Evolutionary conservation across 2,329 filamentous ascomycete genomes (phyloP).

Genomic region (Acarospora socialis): DNA sequence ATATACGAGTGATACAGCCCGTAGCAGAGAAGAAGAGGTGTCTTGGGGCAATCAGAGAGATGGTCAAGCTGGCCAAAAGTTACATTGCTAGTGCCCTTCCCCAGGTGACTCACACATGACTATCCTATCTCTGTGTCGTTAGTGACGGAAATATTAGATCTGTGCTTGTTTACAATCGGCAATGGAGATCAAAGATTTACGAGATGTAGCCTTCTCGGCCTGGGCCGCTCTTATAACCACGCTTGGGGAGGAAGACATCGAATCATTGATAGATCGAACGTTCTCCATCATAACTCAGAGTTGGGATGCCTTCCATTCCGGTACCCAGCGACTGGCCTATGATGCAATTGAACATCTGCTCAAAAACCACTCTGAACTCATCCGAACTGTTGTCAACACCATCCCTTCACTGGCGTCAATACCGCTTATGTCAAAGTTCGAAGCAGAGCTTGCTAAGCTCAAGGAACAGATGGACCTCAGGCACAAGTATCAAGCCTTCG

Average conservation of each 20-base stretch:
- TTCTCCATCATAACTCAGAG: slow-evolving; percentile 75
- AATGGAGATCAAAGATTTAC: slow-evolving; percentile 58
- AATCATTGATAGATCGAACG: slow-evolving; percentile 69
- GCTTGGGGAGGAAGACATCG: slow-evolving; percentile 65
- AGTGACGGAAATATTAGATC: slow-evolving; percentile 41
- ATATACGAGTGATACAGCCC: slow-evolving; percentile 42
- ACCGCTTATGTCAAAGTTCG: slow-evolving; percentile 52
- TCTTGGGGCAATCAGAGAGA: slow-evolving; percentile 72
- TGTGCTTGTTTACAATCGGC: slow-evolving; percentile 85
- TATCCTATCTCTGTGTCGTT: slow-evolving; percentile 2
- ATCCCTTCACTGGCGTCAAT: slow-evolving; percentile 67
- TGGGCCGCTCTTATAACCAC: slow-evolving; percentile 69
- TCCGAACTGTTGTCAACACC: slow-evolving; percentile 55
- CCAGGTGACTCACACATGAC: slow-evolving; percentile 53
- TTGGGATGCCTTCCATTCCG: slow-evolving; percentile 54
- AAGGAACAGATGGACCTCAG: slow-evolving; percentile 52
- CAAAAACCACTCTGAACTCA: slow-evolving; percentile 42
- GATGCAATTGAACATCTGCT: slow-evolving; percentile 52
- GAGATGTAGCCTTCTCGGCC: slow-evolving; percentile 63
- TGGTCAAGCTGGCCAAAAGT: slow-evolving; percentile 62
- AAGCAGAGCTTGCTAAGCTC: slow-evolving; percentile 48
- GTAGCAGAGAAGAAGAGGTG: slow-evolving; percentile 59
- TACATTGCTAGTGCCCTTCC: slow-evolving; percentile 69
- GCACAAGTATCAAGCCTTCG: slow-evolving; percentile 56
- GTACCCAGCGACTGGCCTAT: slow-evolving; percentile 45